phyloP scores from a whole-genome alignment of 768 basidiomycete genomes.

The Arthromyces matolae region DNA sequence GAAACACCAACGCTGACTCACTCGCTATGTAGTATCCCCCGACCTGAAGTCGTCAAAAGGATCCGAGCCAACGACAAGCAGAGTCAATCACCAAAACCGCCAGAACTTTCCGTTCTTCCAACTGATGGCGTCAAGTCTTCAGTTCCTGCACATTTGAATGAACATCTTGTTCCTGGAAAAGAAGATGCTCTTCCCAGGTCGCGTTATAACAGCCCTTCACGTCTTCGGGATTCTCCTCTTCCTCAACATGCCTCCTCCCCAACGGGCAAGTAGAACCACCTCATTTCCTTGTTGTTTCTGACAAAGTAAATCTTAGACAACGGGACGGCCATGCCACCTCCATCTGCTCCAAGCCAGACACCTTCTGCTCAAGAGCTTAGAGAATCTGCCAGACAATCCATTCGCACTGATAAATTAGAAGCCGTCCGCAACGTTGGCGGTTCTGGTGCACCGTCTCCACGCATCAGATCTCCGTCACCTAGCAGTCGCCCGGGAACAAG shows the following conservation, averaged over 20 bases:
- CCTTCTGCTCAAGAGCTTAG: conserved; percentile 74
- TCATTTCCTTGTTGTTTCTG: conserved; percentile 35
- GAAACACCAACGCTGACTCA: background rate
- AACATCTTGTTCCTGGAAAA: conserved; percentile 18
- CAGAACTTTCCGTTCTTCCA: conserved; percentile 11
- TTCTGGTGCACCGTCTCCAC: conserved; percentile 56
- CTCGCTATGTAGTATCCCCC: conserved; percentile 50
- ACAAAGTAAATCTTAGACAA: conserved; percentile 40
- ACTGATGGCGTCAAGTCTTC: conserved; percentile 14
- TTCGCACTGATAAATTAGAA: conserved; percentile 44
- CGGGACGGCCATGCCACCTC: conserved; percentile 69
- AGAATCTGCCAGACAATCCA: conserved; percentile 72
- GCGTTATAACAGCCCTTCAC: conserved; percentile 26
- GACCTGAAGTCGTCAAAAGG: conserved; percentile 78
- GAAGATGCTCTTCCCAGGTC: conserved; percentile 20
- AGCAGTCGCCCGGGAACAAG: conserved; percentile 63
- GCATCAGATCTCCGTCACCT: conserved; percentile 64
- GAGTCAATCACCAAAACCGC: conserved; percentile 32
- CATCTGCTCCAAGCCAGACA: conserved; percentile 74
- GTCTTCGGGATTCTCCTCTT: conserved; percentile 17
- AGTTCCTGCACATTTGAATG: conserved; percentile 15
- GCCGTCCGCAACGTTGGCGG: conserved; percentile 46
- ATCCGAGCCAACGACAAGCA: conserved; percentile 39
- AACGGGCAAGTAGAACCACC: conserved; percentile 26
- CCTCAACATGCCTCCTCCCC: conserved; percentile 17